Base-by-base conservation (phyloP, 2,329 filamentous ascomycete genomes). In the Fusarium sp. region DNA sequence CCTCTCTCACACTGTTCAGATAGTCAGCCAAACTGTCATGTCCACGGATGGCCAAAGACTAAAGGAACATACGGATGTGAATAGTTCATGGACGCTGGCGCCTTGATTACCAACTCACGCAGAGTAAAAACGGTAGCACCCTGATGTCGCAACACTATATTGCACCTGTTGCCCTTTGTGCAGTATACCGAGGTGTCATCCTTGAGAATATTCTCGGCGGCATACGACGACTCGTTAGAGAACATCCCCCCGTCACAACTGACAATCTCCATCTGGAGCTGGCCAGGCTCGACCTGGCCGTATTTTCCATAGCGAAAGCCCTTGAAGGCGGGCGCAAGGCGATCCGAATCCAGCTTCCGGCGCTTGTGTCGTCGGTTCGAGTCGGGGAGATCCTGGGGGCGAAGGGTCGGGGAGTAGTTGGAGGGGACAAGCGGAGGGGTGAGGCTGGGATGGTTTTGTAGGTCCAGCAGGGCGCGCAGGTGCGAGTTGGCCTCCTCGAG, bases 171-270 rank as follows among this genome's bases (percentile, higher is more conserved):
- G n/a, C 91, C 92, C 81, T 96, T 94, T 41, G 95, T 97, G 83
- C 95, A 97, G 81, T 98, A 98, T 3, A 98, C 94, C 13, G 93
- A 94, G 67, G 88, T 87, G 82, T 98, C 94, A 81, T 95, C 92
- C 76, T 90, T 91, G 71, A 98, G 87, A 32, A 98, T 92, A 81
- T 98, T 98, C 76, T 95, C 94, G 23, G 92, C 91, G 14, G 89
- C 89, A 73, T 94, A 94, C 13, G 87, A 84, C 64, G 86, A 84
- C 76, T 92, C 90, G 71, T 92, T 91, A 60, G 89, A 87, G 78
- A 88, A 91, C 67, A 91, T 87, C 50, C 95, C 95, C 45, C 95
- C 95, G 81, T 98, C 95, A 80, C 95, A 98, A 85, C 92, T 97
- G 58, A 94, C 89, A 72, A 98, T 92, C 80, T 98, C 94, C 94